These are phyloP conservation scores for Austroboletus novae-zelandiae DNA, from an alignment of 1,284 basidiomycete genomes.

Conservation along the genomic window DNA sequence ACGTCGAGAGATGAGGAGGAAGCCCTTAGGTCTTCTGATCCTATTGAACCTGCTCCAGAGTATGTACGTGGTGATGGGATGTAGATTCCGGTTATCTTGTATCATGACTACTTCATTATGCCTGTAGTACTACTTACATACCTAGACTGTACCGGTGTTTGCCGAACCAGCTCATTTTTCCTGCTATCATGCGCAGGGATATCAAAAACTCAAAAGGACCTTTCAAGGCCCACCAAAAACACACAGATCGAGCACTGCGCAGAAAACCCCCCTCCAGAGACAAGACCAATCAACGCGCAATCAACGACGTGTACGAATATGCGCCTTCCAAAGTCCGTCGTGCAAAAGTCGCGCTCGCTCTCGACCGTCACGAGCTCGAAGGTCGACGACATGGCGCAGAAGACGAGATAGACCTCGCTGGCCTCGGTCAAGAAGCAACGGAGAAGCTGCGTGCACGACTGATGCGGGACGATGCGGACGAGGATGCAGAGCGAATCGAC, in stretches of 20 bases:
- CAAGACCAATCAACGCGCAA: slow-evolving; percentile 13
- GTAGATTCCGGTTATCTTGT: slow-evolving; percentile 1
- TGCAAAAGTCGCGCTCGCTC: slow-evolving; percentile 50
- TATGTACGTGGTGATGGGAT: background rate
- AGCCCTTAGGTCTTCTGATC: slow-evolving; percentile 23
- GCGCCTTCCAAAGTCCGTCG: slow-evolving; percentile 53
- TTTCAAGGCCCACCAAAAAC: slow-evolving; percentile 8
- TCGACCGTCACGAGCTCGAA: slow-evolving; percentile 56
- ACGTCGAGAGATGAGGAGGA: slow-evolving; percentile 32
- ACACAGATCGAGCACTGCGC: slow-evolving; percentile 5
- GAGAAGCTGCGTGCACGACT: slow-evolving; percentile 46
- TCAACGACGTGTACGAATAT: slow-evolving; percentile 62
- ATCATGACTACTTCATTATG: background rate
- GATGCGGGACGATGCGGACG: slow-evolving; percentile 59
- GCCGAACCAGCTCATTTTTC: slow-evolving; percentile 11
- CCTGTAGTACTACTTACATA: slow-evolving; percentile 23
- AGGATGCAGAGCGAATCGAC: slow-evolving; percentile 40
- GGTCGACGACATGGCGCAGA: slow-evolving; percentile 37
- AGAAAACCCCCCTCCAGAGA: slow-evolving; percentile 5
- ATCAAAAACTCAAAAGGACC: slow-evolving; percentile 14
- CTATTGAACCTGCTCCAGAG: slow-evolving; percentile 20
- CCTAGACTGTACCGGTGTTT: slow-evolving; percentile 8
- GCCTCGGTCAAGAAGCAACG: slow-evolving; percentile 33
- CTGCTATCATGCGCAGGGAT: slow-evolving; percentile 17
- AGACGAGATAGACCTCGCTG: slow-evolving; percentile 40